Base-by-base conservation (phyloP, 2,329 filamentous ascomycete species). In the Davidsoniella australis region DNA sequence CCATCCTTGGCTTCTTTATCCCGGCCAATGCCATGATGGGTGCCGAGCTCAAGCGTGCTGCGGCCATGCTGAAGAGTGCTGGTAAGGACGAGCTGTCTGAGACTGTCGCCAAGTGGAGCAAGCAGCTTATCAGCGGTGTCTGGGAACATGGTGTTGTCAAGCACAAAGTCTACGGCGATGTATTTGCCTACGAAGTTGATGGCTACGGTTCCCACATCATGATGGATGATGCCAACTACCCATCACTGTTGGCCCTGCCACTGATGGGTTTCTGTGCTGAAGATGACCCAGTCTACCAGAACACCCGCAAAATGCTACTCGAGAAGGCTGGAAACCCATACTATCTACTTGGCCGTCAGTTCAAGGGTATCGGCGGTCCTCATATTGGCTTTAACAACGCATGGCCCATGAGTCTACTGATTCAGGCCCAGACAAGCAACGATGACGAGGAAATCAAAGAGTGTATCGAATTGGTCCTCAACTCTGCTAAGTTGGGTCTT, bases 1-100 rank as follows among this genome's bases (percentile, higher is more conserved):
- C 87, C 0, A 95, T 91, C 37, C 70, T 98, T 2, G 88, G 88
- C 41, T 98, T 86, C 68, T 85, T 94, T 61, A 94, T 98, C 56
- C 91, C 91, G 0, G 81, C 85, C 37, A 98, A 98, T 60, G 91
- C 91, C 20, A 89, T 94, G 80, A 94, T 98, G 73, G 80, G 86
- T 2, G 84, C 89, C 0, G 87, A 98, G 63, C 70, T 98, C 23
- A 76, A 79, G 55, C 79, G 84, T 40, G 79, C 84, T 0, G 78
- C 85, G 0, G 68, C 71, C 5, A 70, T 93, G 17, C 72, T 96
- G n/a, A 66, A 68, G 47, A 68, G 69, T 5, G 75, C 71, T 1
- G 75, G 73, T 1, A 75, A 82, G 44, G 61, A 69, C 2, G 63
- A 66, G 2, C 58, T 76, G 5, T 68, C 75, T 1, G 65, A 74